Evolutionary conservation across 371 early-diverging fungal genomes (phyloP).

Genomic region (Conidiobolus incongruus): DNA sequence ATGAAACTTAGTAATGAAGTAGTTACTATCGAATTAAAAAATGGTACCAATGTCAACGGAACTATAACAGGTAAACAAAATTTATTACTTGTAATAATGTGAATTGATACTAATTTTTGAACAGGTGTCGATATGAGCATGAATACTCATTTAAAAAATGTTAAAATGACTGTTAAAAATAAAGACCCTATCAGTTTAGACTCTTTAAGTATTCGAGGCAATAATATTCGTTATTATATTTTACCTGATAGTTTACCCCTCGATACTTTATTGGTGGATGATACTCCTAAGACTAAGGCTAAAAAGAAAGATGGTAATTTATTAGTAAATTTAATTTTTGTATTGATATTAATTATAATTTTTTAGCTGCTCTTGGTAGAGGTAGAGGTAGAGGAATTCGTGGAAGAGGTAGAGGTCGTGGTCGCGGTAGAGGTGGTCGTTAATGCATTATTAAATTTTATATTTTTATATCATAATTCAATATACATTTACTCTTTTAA

Average conservation of each 20-base stretch:
- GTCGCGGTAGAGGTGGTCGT: constrained; percentile 11
- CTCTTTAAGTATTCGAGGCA: constrained; percentile 80
- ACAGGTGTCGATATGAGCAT: constrained; percentile 92
- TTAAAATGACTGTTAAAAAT: constrained; percentile 92
- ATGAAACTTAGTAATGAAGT: constrained; percentile 89
- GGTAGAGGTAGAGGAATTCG: constrained; percentile 15
- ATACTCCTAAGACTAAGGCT: constrained; percentile 74
- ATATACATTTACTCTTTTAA: background rate
- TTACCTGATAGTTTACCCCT: constrained; percentile 87
- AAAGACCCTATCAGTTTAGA: constrained; percentile 80
- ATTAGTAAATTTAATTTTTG: background rate
- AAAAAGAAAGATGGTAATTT: constrained; percentile 41
- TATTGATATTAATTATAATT: constrained; percentile 6
- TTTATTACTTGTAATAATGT: no score
- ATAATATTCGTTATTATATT: constrained; percentile 85
- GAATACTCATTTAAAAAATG: constrained; percentile 95
- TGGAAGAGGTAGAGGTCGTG: constrained; percentile 14
- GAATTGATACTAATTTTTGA: background rate
- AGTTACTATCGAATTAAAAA: constrained; percentile 89
- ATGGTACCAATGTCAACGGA: constrained; percentile 85
- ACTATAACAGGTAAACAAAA: constrained; percentile 53
- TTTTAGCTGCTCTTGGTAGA: constrained; percentile 5
- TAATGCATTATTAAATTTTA: background rate
- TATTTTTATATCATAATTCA: background rate
- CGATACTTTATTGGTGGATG: constrained; percentile 89